phyloP scores from a whole-genome alignment of 2,329 filamentous ascomycete genomes.

The Xylaria sp. region DNA sequence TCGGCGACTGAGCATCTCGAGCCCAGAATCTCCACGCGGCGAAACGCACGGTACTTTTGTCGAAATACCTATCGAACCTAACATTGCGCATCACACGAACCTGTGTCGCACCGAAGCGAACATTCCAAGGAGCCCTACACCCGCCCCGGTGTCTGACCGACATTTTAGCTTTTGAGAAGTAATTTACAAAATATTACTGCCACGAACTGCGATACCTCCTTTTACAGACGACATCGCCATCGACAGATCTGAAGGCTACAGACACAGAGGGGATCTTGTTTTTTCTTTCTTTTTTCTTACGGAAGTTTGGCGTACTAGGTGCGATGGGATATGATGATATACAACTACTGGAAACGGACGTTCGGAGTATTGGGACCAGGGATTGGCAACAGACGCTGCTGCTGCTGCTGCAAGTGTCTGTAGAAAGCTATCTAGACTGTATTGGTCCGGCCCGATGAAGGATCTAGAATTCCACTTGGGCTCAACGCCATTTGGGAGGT shows the following conservation, averaged over 20 bases:
- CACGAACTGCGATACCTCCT: background rate
- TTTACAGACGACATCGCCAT: background rate
- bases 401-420: background rate
- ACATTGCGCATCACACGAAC: slow-evolving; percentile 3
- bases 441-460: too few species aligned
- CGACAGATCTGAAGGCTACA: too few species aligned
- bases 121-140: slow-evolving; percentile 30
- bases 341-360: background rate
- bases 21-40: background rate
- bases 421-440: slow-evolving; percentile 6
- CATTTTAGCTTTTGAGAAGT: slow-evolving; percentile 25
- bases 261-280: too few species aligned
- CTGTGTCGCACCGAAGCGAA: slow-evolving; percentile 14
- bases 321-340: background rate
- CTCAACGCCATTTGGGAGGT: background rate
- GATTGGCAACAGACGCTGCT: slow-evolving; percentile 1
- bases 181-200: background rate
- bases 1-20: slow-evolving; percentile 18
- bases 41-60: background rate
- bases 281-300: background rate
- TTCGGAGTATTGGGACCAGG: background rate
- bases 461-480: slow-evolving; percentile 14
- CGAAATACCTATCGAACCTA: background rate
- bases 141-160: slow-evolving; percentile 27
- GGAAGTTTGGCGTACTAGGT: background rate